Conservation (phyloP, 1,284 basidiomycete genomes). For the Apiotrichum sp. region DNA sequence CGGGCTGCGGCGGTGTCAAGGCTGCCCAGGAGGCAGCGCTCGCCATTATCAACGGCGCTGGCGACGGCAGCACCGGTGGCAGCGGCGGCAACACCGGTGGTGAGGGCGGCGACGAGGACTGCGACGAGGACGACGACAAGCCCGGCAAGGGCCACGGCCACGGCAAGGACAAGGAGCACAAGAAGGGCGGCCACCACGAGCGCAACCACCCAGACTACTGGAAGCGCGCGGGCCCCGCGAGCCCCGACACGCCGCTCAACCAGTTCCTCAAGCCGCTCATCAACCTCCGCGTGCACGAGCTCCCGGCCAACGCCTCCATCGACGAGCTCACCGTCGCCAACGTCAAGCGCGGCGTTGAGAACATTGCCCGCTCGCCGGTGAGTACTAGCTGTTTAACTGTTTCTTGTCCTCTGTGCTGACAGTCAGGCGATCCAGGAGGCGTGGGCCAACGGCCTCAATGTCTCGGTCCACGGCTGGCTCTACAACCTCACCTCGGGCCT, state of each 20-base stretch:
- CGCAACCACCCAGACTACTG: slow-evolving; percentile 54
- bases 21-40: slow-evolving; percentile 52
- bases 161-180: background rate
- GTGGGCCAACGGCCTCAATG: slow-evolving; percentile 60
- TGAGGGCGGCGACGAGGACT: background rate
- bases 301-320: slow-evolving; percentile 51
- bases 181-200: background rate
- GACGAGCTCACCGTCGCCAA: slow-evolving; percentile 65
- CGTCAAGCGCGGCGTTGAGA: slow-evolving; percentile 67
- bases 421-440: slow-evolving; percentile 57
- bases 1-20: slow-evolving; percentile 67
- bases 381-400: background rate
- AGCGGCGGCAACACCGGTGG: background rate
- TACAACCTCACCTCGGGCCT: slow-evolving; percentile 67
- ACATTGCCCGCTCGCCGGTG: slow-evolving; percentile 51
- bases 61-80: background rate
- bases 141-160: no score
- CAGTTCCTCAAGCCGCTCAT: slow-evolving; percentile 70
- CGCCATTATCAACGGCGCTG: slow-evolving; percentile 6
- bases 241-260: slow-evolving; percentile 51
- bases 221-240: slow-evolving; percentile 23
- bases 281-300: slow-evolving; percentile 51
- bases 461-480: slow-evolving; percentile 76
- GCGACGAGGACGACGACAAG: slow-evolving; percentile 1
- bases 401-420: no score